Evolutionary conservation across 2,329 filamentous ascomycete species (phyloP).

Genomic region (Colletotrichum eremochloae): DNA sequence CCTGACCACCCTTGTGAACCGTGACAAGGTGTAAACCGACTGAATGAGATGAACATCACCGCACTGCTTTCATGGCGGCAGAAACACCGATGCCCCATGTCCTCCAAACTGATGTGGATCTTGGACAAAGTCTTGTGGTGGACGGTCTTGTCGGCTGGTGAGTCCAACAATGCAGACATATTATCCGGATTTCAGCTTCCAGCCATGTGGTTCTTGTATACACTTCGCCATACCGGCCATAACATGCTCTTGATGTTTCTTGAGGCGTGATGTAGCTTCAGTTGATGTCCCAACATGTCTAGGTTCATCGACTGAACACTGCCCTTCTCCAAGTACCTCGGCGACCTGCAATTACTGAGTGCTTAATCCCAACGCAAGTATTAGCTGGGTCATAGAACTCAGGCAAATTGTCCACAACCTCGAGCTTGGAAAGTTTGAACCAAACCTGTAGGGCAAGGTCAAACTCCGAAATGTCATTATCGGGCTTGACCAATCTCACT

Average conservation of each 20-base stretch:
- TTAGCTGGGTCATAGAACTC: not conserved
- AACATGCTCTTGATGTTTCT: not conserved
- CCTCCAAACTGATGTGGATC: too few species aligned
- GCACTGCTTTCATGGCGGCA: not conserved
- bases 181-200: not conserved
- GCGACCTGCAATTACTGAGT: not conserved
- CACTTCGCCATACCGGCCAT: not conserved
- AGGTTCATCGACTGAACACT: not conserved
- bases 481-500: too few species aligned
- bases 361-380: not conserved
- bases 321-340: not conserved
- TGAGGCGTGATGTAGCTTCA: not conserved
- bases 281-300: not conserved
- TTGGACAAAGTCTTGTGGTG: not conserved
- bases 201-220: not conserved
- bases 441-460: not conserved
- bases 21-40: not conserved
- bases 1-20: not conserved
- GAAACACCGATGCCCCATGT: not conserved
- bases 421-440: not conserved
- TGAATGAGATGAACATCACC: not conserved
- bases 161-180: not conserved
- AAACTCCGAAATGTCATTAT: too few species aligned
- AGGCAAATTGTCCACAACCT: not conserved
- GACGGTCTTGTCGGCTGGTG: not conserved